Conservation (phyloP, 148 eudicot species). For the Camellia granthamiana region DNA sequence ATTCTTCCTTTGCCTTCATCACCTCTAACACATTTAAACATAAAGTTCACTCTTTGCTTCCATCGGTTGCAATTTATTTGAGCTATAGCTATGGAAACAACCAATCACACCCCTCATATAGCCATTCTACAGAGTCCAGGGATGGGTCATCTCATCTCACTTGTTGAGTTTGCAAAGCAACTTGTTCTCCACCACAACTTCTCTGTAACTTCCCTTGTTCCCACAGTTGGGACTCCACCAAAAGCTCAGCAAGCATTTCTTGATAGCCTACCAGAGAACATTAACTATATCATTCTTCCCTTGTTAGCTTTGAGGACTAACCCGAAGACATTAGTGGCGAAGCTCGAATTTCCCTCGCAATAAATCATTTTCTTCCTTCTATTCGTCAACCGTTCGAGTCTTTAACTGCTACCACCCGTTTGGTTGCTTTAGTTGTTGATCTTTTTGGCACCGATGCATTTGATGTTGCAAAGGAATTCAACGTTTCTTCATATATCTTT, state of each 20-base stretch:
- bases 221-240: slow-evolving; percentile 21
- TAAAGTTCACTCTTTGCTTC: too few relatives aligned
- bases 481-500: slow-evolving; percentile 4
- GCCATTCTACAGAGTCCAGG: slow-evolving; percentile 32
- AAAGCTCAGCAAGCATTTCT: slow-evolving; percentile 24
- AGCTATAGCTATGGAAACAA: not conserved
- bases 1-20: too few relatives aligned
- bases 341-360: not conserved
- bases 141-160: slow-evolving; percentile 45
- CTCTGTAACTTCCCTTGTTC: slow-evolving; percentile 29
- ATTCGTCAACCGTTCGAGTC: not conserved
- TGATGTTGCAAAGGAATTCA: slow-evolving; percentile 7
- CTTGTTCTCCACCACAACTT: slow-evolving; percentile 20
- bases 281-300: slow-evolving; percentile 34
- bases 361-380: not conserved
- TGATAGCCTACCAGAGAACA: slow-evolving; percentile 21
- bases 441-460: slow-evolving; percentile 19
- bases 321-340: slow-evolving; percentile 17
- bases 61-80: not conserved
- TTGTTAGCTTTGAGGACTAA: slow-evolving; percentile 22
- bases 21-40: too few relatives aligned
- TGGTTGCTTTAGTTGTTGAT: slow-evolving; percentile 8
- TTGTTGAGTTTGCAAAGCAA: slow-evolving; percentile 30
- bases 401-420: not conserved
- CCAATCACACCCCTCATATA: slow-evolving; percentile 15